phyloP scores from a whole-genome alignment of 139 green algal species.

The Choricystis sp. region DNA sequence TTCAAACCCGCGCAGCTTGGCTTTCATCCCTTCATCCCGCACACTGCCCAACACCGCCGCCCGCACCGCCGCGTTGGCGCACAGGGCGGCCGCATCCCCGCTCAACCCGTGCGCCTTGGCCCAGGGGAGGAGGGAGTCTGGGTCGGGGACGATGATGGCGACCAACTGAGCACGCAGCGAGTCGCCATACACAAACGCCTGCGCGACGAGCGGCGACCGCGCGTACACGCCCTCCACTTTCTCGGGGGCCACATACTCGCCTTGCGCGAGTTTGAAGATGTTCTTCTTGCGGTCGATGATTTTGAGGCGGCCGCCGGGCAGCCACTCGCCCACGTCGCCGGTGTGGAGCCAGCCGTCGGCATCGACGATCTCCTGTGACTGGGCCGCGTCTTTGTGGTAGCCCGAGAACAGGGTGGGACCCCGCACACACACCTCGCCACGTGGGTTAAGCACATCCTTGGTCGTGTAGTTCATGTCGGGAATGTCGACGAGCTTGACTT shows the following conservation, averaged over 20 bases:
- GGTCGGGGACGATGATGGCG: slow-evolving; percentile 80
- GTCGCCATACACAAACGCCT: slow-evolving; percentile 85
- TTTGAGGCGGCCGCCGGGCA: slow-evolving; percentile 67
- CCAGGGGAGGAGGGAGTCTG: slow-evolving; percentile 76
- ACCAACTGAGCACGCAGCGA: slow-evolving; percentile 61
- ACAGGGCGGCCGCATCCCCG: slow-evolving; percentile 9
- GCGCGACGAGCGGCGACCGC: slow-evolving; percentile 48
- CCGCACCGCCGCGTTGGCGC: slow-evolving; percentile 21
- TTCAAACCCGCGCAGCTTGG: slow-evolving; percentile 74
- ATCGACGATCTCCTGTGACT: slow-evolving; percentile 72
- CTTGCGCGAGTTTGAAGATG: slow-evolving; percentile 86
- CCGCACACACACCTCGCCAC: slow-evolving; percentile 71
- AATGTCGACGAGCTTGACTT: slow-evolving; percentile 87
- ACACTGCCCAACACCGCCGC: slow-evolving; percentile 54
- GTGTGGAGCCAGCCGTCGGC: slow-evolving; percentile 90
- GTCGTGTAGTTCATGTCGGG: slow-evolving; percentile 91
- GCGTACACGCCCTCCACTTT: slow-evolving; percentile 92
- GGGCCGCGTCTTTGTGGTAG: slow-evolving; percentile 63
- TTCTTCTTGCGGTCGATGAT: slow-evolving; percentile 96
- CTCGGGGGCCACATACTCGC: slow-evolving; percentile 94
- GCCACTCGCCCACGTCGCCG: slow-evolving; percentile 62
- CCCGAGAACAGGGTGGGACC: slow-evolving; percentile 74
- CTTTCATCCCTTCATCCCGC: slow-evolving; percentile 56
- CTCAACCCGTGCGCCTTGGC: slow-evolving; percentile 41
- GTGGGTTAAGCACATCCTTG: slow-evolving; percentile 54